Base-by-base conservation (phyloP, 2,329 filamentous ascomycete species). In the Calonectria hawksworthii region DNA sequence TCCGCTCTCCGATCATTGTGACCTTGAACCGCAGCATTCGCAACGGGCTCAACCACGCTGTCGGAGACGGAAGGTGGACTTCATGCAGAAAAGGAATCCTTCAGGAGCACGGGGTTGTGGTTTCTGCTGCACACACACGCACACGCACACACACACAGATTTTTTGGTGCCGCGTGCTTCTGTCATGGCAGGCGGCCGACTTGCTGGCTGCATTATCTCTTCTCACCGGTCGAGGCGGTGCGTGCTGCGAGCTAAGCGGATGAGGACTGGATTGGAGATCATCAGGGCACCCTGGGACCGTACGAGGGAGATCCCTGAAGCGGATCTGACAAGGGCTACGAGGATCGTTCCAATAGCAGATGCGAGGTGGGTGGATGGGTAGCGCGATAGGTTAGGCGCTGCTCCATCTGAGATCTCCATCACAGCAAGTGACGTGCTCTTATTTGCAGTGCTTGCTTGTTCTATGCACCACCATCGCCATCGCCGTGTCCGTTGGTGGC, bases 301-400 rank as follows among this genome's bases (percentile, higher is more conserved):
- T 50, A 4, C 26, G 38, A 34, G 61, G 38, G 14, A 50, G 61
- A 65, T 65, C 61, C 61, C 41, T 65, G 61, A 23, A 44, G 59
- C 4, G 38, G 18, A 47, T 64, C 38, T n/a, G 21, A 21, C 34
- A 32, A 28, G 59, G 38, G 59, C 56, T 7, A n/a, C 1, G 10
- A 11, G 3, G 32, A 44, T 64, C 61, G 68, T 70, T 70, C 68
- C 68, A 64, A 70, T 70, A 18, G 41, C 16, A 41, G 30, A 18
- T 47, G 68, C 23, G 18, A 30, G 50, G 50, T 41, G 51, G 36
- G 44, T 9, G 68, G 51, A 44, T 32, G 23, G 30, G 68, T 70
- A 30, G 47, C 68, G 34, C 44, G 68, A 64, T 70, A 65, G 68
- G 68, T 50, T 52, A 70, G 34, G 68, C 68, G 68, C 36, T 28